Percentiles rank a stretch among this genome's conserved stretches.
Conservation (phyloP, 129 eudicot genomes). For the Mikania micrantha region DNA sequence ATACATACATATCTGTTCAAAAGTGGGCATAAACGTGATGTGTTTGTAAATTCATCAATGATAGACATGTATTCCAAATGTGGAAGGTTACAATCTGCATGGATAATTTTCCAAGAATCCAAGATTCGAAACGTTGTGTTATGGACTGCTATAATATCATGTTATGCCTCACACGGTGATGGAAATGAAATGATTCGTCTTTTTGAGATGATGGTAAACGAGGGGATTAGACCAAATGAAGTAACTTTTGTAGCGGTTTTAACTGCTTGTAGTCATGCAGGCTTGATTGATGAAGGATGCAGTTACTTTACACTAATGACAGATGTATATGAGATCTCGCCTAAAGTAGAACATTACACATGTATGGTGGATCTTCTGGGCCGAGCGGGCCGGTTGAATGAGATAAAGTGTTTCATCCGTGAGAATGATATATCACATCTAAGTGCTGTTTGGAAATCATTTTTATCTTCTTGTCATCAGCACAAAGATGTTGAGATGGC, state of each 20-base stretch:
- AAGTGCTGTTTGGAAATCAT: conserved; percentile 63
- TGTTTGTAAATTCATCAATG: conserved; percentile 52
- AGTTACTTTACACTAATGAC: conserved; percentile 51
- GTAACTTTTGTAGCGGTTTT: conserved; percentile 59
- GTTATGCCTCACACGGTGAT: conserved; percentile 62
- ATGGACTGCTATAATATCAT: conserved; percentile 61
- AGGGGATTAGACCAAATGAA: conserved; percentile 58
- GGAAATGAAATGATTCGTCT: conserved; percentile 56
- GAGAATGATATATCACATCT: conserved; percentile 46
- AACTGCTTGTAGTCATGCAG: conserved; percentile 69
- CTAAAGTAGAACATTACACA: conserved; percentile 57
- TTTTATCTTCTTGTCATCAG: conserved; percentile 52
- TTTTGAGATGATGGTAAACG: conserved; percentile 48
- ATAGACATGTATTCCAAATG: conserved; percentile 83
- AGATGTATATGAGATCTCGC: conserved; percentile 48
- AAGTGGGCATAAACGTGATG: conserved; percentile 43
- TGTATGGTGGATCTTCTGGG: conserved; percentile 88
- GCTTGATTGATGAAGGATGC: conserved; percentile 67
- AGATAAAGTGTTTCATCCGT: conserved; percentile 43
- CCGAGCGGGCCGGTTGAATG: conserved; percentile 56
- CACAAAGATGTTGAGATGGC: conserved; percentile 64
- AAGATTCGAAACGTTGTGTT: conserved; percentile 42
- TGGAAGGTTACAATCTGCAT: conserved; percentile 45
- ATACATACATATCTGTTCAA: conserved; percentile 49
- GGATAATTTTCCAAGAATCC: conserved; percentile 34